phyloP scores from a whole-genome alignment of 176 grass and related monocot genomes.

The Zoysia pacifica region DNA sequence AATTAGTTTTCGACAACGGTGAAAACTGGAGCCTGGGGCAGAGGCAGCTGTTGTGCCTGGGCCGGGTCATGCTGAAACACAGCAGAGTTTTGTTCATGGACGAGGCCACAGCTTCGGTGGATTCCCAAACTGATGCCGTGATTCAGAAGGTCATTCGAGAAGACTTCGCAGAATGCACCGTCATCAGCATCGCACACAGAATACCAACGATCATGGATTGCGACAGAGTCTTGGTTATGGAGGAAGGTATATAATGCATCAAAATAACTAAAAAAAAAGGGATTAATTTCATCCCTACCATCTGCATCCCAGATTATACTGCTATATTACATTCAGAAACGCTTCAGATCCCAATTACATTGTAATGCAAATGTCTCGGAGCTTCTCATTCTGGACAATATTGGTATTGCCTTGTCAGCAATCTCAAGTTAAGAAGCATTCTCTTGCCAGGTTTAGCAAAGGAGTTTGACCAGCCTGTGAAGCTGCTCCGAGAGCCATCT shows the following conservation, averaged over 20 bases:
- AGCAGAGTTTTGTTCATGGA: slow-evolving; percentile 96
- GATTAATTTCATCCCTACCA: no score
- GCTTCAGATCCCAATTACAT: no score
- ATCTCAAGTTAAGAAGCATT: no score
- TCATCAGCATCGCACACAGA: slow-evolving; percentile 99
- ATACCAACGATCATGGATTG: slow-evolving; percentile 99
- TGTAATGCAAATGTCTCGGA: no score
- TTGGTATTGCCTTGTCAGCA: no score
- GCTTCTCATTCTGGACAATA: no score
- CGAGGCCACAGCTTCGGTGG: slow-evolving; percentile 94
- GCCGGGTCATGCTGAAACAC: slow-evolving; percentile 88
- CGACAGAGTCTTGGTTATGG: slow-evolving; percentile 77
- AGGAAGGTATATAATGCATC: slow-evolving; percentile 59
- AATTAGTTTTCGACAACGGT: slow-evolving; percentile 84
- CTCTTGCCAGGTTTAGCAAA: no score
- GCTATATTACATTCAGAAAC: no score
- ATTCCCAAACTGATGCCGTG: slow-evolving; percentile 93
- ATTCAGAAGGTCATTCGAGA: slow-evolving; percentile 94
- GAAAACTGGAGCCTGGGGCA: slow-evolving; percentile 99
- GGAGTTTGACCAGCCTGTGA: no score
- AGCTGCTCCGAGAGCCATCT: no score
- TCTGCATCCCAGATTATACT: no score
- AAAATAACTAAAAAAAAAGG: no score
- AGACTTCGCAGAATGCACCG: slow-evolving; percentile 83
- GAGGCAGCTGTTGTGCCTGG: slow-evolving; percentile 82